Evolutionary conservation across 495 filamentous ascomycete genomes (phyloP).

Genomic region (Antarctomyces pellizariae): DNA sequence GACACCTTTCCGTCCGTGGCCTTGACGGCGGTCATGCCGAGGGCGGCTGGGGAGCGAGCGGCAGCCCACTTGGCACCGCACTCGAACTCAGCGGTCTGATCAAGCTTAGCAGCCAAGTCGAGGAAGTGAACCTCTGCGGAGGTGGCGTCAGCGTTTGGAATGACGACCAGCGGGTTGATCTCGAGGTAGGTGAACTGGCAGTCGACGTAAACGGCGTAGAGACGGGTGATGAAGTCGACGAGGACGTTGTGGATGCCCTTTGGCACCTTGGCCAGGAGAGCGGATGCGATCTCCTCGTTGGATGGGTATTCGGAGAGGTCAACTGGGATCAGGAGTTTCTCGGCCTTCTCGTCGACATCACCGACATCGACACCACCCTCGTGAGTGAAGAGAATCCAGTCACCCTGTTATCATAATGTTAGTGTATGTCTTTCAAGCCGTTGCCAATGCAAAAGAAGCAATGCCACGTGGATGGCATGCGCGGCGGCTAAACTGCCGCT

Average conservation of each 20-base stretch:
- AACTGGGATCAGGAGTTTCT: slow-evolving; percentile 94
- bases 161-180: slow-evolving; percentile 97
- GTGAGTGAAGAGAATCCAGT: slow-evolving; percentile 98
- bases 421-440: too few species aligned
- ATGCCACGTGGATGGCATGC: too few species aligned
- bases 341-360: slow-evolving; percentile 95
- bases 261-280: slow-evolving; percentile 80
- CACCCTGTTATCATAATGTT: too few species aligned
- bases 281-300: slow-evolving; percentile 71
- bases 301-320: slow-evolving; percentile 88
- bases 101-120: slow-evolving; percentile 93
- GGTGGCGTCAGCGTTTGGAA: slow-evolving; percentile 78
- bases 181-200: slow-evolving; percentile 99
- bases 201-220: slow-evolving; percentile 95
- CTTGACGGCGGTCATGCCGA: slow-evolving; percentile 45
- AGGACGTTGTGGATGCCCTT: slow-evolving; percentile 92
- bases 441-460: too few species aligned
- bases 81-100: slow-evolving; percentile 98
- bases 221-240: slow-evolving; percentile 82
- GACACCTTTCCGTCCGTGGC: slow-evolving; percentile 49
- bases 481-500: too few species aligned
- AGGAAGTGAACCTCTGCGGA: slow-evolving; percentile 95
- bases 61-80: slow-evolving; percentile 97
- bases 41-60: slow-evolving; percentile 65
- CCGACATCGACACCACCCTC: slow-evolving; percentile 99